phyloP scores from a whole-genome alignment of 768 basidiomycete species.

The Lentinula edodes region DNA sequence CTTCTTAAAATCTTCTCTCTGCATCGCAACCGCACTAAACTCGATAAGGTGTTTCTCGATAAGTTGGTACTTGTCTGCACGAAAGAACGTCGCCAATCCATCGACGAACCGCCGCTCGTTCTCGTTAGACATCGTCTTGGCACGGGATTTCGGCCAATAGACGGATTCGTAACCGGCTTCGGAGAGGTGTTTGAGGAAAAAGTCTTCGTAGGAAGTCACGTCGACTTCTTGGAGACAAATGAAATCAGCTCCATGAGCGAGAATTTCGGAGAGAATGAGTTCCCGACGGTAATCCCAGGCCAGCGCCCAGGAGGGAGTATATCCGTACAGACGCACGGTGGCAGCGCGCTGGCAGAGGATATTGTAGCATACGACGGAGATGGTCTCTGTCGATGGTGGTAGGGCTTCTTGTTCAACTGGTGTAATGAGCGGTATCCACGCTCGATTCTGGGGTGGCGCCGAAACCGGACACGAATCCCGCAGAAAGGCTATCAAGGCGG shows the following conservation, averaged over 20 bases:
- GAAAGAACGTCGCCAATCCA: conserved; percentile 96
- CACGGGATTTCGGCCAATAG: conserved; percentile 88
- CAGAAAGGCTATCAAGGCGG: conserved; percentile 81
- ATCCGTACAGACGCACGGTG: conserved; percentile 85
- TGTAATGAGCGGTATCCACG: conserved; percentile 60
- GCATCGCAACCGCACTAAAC: conserved; percentile 89
- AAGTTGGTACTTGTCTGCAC: conserved; percentile 83
- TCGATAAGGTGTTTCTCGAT: conserved; percentile 93
- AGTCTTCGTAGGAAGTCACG: conserved; percentile 87
- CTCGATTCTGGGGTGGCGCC: conserved; percentile 71
- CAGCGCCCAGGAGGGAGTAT: conserved; percentile 95
- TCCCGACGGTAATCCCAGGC: conserved; percentile 94
- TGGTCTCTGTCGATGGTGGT: conserved; percentile 57
- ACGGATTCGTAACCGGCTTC: conserved; percentile 85
- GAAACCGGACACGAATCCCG: conserved; percentile 90
- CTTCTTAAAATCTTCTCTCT: conserved; percentile 90
- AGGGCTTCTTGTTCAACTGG: conserved; percentile 50
- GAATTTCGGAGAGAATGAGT: conserved; percentile 78
- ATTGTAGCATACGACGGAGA: conserved; percentile 86
- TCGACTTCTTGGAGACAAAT: conserved; percentile 96
- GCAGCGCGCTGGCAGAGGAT: conserved; percentile 91
- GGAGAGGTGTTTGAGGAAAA: conserved; percentile 69
- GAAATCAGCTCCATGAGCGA: conserved; percentile 79
- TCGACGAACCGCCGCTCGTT: conserved; percentile 85
- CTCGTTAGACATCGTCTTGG: conserved; percentile 81